Evolutionary conservation across 1,284 basidiomycete genomes (phyloP).

Genomic region (Ceratobasidium sp.): DNA sequence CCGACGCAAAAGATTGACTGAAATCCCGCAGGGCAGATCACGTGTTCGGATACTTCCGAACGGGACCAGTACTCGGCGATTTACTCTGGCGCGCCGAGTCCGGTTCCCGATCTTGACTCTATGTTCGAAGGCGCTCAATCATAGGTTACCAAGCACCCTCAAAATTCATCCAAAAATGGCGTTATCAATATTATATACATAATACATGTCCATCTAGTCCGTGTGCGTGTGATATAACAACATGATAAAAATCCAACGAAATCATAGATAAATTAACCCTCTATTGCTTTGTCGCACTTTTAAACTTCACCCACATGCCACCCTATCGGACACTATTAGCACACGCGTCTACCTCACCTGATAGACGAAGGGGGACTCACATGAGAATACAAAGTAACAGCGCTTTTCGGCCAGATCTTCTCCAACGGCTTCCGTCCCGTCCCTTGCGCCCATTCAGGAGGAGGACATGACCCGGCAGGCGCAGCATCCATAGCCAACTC

Average conservation of each 20-base stretch:
- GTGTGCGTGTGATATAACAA: constrained; percentile 1
- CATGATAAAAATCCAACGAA: background rate
- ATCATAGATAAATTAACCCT: background rate
- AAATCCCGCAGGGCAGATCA: too few species aligned
- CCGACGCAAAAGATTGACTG: too few species aligned
- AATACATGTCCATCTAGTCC: constrained; percentile 3
- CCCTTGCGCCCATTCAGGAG: constrained; percentile 46
- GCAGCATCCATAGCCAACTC: constrained; percentile 47
- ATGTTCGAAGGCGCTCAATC: too few species aligned
- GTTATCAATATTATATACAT: background rate
- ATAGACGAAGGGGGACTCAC: constrained; percentile 31
- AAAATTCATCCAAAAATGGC: too few species aligned
- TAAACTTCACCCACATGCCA: constrained; percentile 45
- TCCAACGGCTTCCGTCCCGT: constrained; percentile 46
- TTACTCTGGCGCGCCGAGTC: too few species aligned
- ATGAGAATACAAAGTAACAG: constrained; percentile 49
- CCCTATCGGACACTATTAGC: constrained; percentile 15
- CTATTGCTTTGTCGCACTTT: constrained; percentile 22
- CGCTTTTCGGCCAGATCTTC: constrained; percentile 48
- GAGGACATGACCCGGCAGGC: constrained; percentile 46
- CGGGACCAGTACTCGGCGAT: too few species aligned
- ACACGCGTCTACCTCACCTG: background rate
- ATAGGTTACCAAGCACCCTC: too few species aligned
- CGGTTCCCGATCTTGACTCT: too few species aligned
- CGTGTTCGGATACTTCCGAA: too few species aligned